Conservation (phyloP, 345 rosid species). For the Bruguiera parviflora region DNA sequence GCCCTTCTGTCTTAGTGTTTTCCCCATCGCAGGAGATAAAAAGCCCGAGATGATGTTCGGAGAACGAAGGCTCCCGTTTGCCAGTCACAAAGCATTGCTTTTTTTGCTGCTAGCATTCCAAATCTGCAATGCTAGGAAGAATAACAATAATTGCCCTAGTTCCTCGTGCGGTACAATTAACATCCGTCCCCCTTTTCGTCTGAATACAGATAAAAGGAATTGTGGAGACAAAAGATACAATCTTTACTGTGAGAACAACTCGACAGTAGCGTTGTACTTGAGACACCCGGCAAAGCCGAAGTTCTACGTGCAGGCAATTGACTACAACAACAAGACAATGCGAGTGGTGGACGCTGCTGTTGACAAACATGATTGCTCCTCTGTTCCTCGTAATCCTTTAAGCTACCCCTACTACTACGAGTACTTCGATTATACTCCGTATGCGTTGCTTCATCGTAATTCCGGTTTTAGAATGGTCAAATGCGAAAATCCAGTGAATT, state of each 20-base stretch:
- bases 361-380: conserved; percentile 1
- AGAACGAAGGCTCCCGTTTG: no score
- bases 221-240: neutral
- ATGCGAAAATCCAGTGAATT: neutral
- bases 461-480: no score
- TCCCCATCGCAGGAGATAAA: no score
- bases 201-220: neutral
- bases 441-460: no score
- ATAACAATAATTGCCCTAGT: neutral
- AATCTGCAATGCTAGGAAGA: no score
- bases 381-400: neutral
- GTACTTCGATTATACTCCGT: no score
- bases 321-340: conserved; percentile 3
- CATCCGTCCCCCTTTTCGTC: conserved; percentile 3
- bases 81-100: no score
- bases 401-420: no score
- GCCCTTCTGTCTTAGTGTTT: no score
- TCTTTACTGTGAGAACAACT: conserved; percentile 6
- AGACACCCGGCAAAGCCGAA: no score
- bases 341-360: conserved; percentile 9
- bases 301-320: conserved; percentile 6
- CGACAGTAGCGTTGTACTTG: neutral
- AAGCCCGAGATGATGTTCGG: no score
- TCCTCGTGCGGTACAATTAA: neutral
- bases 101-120: no score